Evolutionary conservation across 306 rosid species (phyloP), one percentile per base, ranked within the genome.

Genomic region (Cyclanthera cordifolia): DNA sequence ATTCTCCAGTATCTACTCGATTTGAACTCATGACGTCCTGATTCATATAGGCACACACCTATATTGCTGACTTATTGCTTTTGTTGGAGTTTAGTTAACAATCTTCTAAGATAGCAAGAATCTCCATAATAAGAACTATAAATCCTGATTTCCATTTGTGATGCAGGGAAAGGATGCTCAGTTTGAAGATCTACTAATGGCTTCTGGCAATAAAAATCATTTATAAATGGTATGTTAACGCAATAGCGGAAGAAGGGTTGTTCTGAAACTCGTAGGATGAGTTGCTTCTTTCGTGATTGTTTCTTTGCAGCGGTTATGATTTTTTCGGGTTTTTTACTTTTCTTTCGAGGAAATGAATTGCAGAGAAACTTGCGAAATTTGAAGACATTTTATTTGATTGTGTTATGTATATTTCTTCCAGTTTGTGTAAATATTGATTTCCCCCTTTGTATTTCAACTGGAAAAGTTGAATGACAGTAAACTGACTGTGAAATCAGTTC

Each of bases 321-420:
- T 61, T 60, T 61, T 39, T 17, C 10, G 49, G 28, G 49, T 4
- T 13, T 55, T 50, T 50, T 56, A 23, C 16, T 15, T 6, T 19
- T 61, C 30, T 15, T 27, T 19, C 39, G 69, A 61, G 69, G 30
- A 51, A 20, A 39, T 12, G 69, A 61, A 61, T 37, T 30, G 51
- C 69, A 61, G 51, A 39, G 69, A 61, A 61, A 61, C 69, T 39
- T 19, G 50, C 69, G 30, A 61, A 61, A 61, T 23, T 41, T 43
- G 3, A 37, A 43, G 69, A 43, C 69, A 12, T 41, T 21, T 41
- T 12, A 64, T 64, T 64, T 64, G 51, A 0, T 64, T 41, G 11
- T 41, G 20, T 11, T 43, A 1, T 63, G 69, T 41, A 64, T 20
- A 43, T 64, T 43, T 64, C 69, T 64, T 23, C 69, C 17, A 13